Base-by-base conservation (phyloP, 805 yeast species). In the Myxozyma udenii region DNA sequence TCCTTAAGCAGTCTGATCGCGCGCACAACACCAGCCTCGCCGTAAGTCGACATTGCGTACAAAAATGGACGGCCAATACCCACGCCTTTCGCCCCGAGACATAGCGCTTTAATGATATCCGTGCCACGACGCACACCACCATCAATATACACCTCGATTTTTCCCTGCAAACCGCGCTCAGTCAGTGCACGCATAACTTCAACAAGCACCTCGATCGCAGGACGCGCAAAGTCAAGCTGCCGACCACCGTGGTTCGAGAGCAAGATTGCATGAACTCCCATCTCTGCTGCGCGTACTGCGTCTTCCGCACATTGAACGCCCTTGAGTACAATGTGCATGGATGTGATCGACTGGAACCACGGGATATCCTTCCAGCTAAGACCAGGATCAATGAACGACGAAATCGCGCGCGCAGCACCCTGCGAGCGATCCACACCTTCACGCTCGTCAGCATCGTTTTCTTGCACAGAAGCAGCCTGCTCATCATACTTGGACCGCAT, bases 181-280 rank as follows among this genome's bases (percentile, higher is more conserved):
- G 62, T 53, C 18, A 68, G 64, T 19, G 65, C 65, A n/a, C 81
- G 82, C 74, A 78, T 78, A 2, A 81, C 77, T 55, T 86, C 95
- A 3, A 85, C 85, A 44, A 88, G 70, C 3, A 85, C 79, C 58
- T 73, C 76, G 32, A 88, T 74, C 1, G 90, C 85, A 0, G 95
- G 80, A n/a, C 86, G 77, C 0, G 95, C 75, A 63, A 79, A 85
- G 68, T 88, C 96, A 50, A 88, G 71, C 68, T 87, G 95, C 55
- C 96, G 74, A 38, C 96, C 95, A 54, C 96, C 96, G 69, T 87
- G 96, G 65, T 87, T 88, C 1, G 95, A 86, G 45, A 87, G 63
- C 3, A 88, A 87, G n/a, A 87, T 83, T 38, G 90, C 95, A 39
- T 81, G 78, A 25, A 78, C 77, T 2, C 93, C 93, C 61, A 76